phyloP scores from a whole-genome alignment of 441 rosid species.

The California macrophylla region DNA sequence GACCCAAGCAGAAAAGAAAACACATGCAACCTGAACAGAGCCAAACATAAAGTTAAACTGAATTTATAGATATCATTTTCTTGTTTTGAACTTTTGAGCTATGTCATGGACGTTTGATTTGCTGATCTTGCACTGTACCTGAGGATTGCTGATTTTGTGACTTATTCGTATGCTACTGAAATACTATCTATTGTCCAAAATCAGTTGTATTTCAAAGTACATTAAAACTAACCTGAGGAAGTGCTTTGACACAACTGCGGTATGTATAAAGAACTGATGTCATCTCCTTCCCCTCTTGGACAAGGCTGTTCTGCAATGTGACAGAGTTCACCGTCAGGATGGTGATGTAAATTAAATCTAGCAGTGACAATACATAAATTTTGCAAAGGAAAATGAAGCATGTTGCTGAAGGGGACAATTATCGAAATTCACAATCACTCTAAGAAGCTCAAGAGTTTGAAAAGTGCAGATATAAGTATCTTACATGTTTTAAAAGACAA shows the following conservation, averaged over 20 bases:
- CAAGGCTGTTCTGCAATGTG: slow-evolving; percentile 60
- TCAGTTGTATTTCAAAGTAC: slow-evolving; percentile 13
- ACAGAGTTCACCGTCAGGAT: slow-evolving; percentile 11
- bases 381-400: slow-evolving; percentile 2
- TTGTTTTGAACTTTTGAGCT: not conserved
- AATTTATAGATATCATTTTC: not conserved
- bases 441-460: not conserved
- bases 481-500: slow-evolving; percentile 1
- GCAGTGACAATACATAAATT: slow-evolving; percentile 2
- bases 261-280: slow-evolving; percentile 89
- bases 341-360: not conserved
- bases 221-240: slow-evolving; percentile 72
- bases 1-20: not conserved
- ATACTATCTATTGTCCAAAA: not conserved
- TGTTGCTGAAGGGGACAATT: not conserved
- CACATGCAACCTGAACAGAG: slow-evolving; percentile 1
- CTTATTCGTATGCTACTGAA: not conserved
- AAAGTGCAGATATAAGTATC: not conserved
- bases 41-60: not conserved
- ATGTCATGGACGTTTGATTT: not conserved
- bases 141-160: not conserved
- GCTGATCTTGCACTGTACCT: not conserved
- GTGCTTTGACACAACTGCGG: slow-evolving; percentile 97
- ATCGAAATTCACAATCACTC: not conserved
- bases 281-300: slow-evolving; percentile 98